Evolutionary conservation across 257 asterid species (phyloP).

Genomic region (Solanum etuberosum): DNA sequence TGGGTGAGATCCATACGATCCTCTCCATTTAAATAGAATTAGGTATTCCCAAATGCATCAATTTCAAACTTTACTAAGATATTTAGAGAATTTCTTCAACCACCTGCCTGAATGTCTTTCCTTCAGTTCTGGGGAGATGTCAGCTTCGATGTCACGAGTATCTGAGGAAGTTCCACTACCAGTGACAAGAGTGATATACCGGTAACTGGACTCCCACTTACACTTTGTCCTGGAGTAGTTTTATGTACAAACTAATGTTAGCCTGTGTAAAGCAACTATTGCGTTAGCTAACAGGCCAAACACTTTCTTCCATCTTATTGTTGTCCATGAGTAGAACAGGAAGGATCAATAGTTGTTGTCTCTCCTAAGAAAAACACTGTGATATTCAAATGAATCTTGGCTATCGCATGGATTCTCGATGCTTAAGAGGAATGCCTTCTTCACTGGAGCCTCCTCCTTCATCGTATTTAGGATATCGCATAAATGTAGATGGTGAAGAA

Average conservation of each 20-base stretch:
- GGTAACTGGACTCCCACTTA: neutral
- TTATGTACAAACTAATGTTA: neutral
- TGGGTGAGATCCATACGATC: neutral
- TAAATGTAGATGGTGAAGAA: neutral
- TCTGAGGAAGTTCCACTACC: neutral
- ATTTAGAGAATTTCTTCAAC: neutral
- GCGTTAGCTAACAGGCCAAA: neutral
- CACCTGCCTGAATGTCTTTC: neutral
- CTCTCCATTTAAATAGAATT: neutral
- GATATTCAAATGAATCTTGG: neutral
- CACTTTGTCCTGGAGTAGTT: neutral
- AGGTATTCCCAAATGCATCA: neutral
- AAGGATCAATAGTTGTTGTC: neutral
- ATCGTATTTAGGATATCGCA: slow-evolving; percentile 4
- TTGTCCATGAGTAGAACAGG: neutral
- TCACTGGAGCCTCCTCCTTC: neutral
- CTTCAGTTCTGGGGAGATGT: neutral
- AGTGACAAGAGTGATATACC: neutral
- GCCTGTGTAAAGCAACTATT: neutral
- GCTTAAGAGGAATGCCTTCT: slow-evolving; percentile 19
- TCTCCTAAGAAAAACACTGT: neutral
- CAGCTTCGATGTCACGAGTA: neutral
- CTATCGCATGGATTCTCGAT: slow-evolving; percentile 8
- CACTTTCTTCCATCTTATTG: neutral
- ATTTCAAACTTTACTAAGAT: neutral